phyloP scores from a whole-genome alignment of 176 grass and related monocot genomes.

The Thinopyrum elongatum region DNA sequence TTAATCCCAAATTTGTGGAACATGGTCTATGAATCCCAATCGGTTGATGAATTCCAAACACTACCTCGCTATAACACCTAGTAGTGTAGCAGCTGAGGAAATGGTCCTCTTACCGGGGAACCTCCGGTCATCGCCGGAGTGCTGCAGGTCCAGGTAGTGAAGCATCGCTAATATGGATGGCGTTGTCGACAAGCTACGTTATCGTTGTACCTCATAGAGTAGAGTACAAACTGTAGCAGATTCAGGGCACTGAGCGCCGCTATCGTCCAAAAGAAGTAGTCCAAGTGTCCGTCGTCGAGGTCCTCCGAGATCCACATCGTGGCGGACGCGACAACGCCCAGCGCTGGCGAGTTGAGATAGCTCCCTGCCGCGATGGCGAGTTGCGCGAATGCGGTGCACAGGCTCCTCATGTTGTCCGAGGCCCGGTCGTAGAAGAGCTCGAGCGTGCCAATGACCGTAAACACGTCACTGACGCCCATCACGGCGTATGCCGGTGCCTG shows the following conservation, averaged over 20 bases:
- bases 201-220: not conserved
- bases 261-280: constrained; percentile 60
- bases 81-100: no score
- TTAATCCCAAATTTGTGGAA: no score
- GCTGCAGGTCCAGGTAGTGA: no score
- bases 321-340: not conserved
- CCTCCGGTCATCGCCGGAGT: no score
- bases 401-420: constrained; percentile 22
- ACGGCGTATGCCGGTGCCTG: constrained; percentile 31
- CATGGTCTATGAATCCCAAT: no score
- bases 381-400: constrained; percentile 22
- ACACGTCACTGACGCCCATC: constrained; percentile 23
- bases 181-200: no score
- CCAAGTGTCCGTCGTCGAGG: constrained; percentile 54
- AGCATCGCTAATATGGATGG: no score
- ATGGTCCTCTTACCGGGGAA: no score
- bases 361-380: constrained; percentile 45
- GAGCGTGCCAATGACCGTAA: not conserved
- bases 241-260: constrained; percentile 43
- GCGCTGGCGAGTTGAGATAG: constrained; percentile 58
- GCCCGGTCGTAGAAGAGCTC: constrained; percentile 27
- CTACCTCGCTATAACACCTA: no score
- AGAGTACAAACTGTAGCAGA: constrained; percentile 7
- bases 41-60: no score
- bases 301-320: constrained; percentile 58